Percentiles rank a stretch among this genome's conserved stretches.
Conservation (phyloP, 2,329 filamentous ascomycete species). For the Thelonectria discophora region DNA sequence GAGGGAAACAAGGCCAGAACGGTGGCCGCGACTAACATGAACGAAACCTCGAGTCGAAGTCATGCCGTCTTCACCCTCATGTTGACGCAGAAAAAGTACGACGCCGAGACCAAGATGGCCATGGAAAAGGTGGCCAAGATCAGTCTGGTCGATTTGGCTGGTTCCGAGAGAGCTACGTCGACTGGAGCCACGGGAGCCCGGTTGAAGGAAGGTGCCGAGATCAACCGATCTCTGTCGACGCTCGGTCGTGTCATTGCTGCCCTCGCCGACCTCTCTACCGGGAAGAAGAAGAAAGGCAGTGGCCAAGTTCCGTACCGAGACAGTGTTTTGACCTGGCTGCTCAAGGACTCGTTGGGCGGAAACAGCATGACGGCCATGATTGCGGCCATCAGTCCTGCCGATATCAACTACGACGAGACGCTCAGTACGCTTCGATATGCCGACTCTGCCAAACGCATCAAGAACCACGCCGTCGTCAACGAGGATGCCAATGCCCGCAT, state of each 20-base stretch:
- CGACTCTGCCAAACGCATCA: slow-evolving; percentile 97
- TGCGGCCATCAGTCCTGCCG: slow-evolving; percentile 95
- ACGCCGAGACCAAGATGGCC: slow-evolving; percentile 93
- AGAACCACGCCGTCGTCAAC: slow-evolving; percentile 99
- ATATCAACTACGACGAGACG: slow-evolving; percentile 99
- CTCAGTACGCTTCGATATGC: slow-evolving; percentile 95
- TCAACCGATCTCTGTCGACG: slow-evolving; percentile 96
- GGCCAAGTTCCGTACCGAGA: slow-evolving; percentile 94
- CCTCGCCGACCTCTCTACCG: slow-evolving; percentile 87
- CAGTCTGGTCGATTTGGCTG: slow-evolving; percentile 95
- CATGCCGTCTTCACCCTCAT: slow-evolving; percentile 98
- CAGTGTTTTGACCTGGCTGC: slow-evolving; percentile 92
- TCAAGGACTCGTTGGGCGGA: slow-evolving; percentile 96
- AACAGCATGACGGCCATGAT: slow-evolving; percentile 99
- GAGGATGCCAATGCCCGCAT: slow-evolving; percentile 98
- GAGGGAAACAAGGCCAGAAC: slow-evolving; percentile 99
- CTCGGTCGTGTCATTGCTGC: slow-evolving; percentile 97
- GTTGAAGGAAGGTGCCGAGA: slow-evolving; percentile 96
- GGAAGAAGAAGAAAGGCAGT: slow-evolving; percentile 77
- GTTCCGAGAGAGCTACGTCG: slow-evolving; percentile 96
- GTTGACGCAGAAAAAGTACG: slow-evolving; percentile 90
- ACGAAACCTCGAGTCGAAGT: slow-evolving; percentile 97
- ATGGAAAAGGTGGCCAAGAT: slow-evolving; percentile 98
- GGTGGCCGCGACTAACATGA: slow-evolving; percentile 99
- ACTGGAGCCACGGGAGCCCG: slow-evolving; percentile 95